phyloP scores from a whole-genome alignment of 2,329 filamentous ascomycete genomes.

The Triangularia verruculosa region DNA sequence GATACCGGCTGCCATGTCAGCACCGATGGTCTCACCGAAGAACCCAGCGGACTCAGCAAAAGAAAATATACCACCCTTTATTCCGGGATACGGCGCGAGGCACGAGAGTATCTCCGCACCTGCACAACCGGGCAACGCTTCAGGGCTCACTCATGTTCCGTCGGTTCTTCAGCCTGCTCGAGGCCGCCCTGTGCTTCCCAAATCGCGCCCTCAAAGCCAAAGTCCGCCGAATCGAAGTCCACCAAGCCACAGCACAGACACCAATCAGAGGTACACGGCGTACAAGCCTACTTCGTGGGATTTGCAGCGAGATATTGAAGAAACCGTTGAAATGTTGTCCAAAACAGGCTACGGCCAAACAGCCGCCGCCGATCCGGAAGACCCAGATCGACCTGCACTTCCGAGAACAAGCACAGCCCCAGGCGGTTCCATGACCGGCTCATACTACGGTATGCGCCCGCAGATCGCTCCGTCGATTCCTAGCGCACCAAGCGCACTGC shows the following conservation, averaged over 20 bases:
- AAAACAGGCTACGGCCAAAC: slow-evolving; percentile 11
- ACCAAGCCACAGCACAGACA: slow-evolving; percentile 14
- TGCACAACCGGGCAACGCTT: background rate
- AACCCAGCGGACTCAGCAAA: slow-evolving; percentile 10
- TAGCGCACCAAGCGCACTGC: slow-evolving; percentile 9
- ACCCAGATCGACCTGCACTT: slow-evolving; percentile 9
- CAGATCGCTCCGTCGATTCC: slow-evolving; percentile 9
- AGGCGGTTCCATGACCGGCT: slow-evolving; percentile 24
- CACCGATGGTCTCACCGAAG: slow-evolving; percentile 25
- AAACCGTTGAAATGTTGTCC: slow-evolving; percentile 20
- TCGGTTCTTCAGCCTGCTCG: slow-evolving; percentile 33
- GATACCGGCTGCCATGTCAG: slow-evolving; percentile 28
- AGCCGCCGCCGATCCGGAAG: background rate
- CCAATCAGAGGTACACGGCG: slow-evolving; percentile 15
- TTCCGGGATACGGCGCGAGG: background rate
- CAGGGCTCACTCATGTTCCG: slow-evolving; percentile 26
- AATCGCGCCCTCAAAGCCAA: slow-evolving; percentile 8
- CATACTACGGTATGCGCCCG: slow-evolving; percentile 23
- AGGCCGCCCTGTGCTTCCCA: slow-evolving; percentile 22
- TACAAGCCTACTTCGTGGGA: slow-evolving; percentile 21
- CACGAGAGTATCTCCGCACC: slow-evolving; percentile 11
- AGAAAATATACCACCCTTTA: background rate
- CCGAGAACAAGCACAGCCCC: slow-evolving; percentile 28
- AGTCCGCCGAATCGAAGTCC: background rate
- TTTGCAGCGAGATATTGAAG: slow-evolving; percentile 19